These are phyloP conservation scores for Monosporascus sp. DNA, from an alignment of 2,329 filamentous ascomycete species.

Conservation along the genomic window DNA sequence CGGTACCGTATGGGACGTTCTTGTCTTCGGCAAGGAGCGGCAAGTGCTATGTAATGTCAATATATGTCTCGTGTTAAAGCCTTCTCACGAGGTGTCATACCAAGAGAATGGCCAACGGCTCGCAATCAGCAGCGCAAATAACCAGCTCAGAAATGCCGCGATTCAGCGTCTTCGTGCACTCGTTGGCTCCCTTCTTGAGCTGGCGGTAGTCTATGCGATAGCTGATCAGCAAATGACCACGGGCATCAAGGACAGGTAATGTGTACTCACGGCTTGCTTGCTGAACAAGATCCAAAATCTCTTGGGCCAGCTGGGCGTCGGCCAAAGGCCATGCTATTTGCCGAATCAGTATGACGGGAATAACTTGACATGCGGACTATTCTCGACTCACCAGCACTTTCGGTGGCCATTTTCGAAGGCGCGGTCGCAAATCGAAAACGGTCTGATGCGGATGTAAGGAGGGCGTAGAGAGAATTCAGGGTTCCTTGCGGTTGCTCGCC, in stretches of 20 bases:
- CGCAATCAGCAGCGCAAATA: conserved; percentile 82
- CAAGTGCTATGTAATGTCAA: conserved; percentile 49
- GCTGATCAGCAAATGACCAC: neutral
- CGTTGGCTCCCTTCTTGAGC: conserved; percentile 86
- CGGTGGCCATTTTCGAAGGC: conserved; percentile 1
- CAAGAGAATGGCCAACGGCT: conserved; percentile 79
- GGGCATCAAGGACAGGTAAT: neutral
- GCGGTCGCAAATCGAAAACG: neutral
- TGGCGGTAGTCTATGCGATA: conserved; percentile 53
- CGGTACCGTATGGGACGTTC: conserved; percentile 35
- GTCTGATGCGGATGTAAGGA: conserved; percentile 1
- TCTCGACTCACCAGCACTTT: conserved; percentile 16
- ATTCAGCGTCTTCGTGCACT: conserved; percentile 81
- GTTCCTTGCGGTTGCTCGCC: conserved; percentile 60
- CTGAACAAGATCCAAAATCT: conserved; percentile 78
- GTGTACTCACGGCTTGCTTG: conserved; percentile 46
- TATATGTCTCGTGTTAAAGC: neutral
- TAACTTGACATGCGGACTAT: neutral
- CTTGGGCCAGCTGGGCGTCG: conserved; percentile 68
- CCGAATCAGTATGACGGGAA: conserved; percentile 13
- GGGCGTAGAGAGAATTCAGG: conserved; percentile 31
- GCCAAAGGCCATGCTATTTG: conserved; percentile 62
- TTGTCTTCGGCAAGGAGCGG: conserved; percentile 84
- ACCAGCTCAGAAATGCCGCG: conserved; percentile 87
- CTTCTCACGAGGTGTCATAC: neutral